Evolutionary conservation across 2,329 filamentous ascomycete species (phyloP).

Genomic region (Fusarium austroafricanum): DNA sequence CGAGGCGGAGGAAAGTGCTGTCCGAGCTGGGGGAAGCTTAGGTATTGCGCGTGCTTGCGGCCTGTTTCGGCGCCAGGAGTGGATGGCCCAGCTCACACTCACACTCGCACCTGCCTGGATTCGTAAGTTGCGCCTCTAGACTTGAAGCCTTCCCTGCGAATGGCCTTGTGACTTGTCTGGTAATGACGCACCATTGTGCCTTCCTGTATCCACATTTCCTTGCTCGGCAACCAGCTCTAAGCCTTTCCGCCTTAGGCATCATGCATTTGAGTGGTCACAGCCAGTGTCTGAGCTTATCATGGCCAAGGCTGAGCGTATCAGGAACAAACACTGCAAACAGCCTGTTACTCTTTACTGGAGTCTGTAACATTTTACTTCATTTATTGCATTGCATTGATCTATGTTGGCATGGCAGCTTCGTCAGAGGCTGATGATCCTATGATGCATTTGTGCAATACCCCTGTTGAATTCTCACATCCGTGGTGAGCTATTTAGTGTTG

Average conservation of each 20-base stretch:
- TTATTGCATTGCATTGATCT: not conserved
- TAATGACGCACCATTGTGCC: conserved; percentile 47
- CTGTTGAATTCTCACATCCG: conserved; percentile 14
- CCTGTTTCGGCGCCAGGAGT: conserved; percentile 40
- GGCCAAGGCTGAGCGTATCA: conserved; percentile 29
- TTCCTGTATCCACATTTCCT: conserved; percentile 40
- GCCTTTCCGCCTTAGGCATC: conserved; percentile 47
- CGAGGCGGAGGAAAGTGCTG: conserved; percentile 39
- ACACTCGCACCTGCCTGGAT: conserved; percentile 40
- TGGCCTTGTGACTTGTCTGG: conserved; percentile 45
- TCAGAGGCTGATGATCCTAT: conserved; percentile 5
- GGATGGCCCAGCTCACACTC: conserved; percentile 33
- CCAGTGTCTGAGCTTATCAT: conserved; percentile 30
- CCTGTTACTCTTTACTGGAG: conserved; percentile 4
- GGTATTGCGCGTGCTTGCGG: conserved; percentile 44
- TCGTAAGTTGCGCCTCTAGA: conserved; percentile 35
- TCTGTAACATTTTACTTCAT: conserved; percentile 11
- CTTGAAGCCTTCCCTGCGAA: conserved; percentile 31
- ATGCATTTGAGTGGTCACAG: conserved; percentile 3
- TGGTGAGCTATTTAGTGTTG: conserved; percentile 20
- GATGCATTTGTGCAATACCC: conserved; percentile 7
- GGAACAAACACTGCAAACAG: conserved; percentile 29
- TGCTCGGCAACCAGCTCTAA: conserved; percentile 44
- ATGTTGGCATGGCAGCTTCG: conserved; percentile 30
- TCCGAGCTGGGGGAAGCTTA: conserved; percentile 35